Conservation (phyloP, 371 early-diverging fungal genomes). For the Vairimorpha necatrix region DNA sequence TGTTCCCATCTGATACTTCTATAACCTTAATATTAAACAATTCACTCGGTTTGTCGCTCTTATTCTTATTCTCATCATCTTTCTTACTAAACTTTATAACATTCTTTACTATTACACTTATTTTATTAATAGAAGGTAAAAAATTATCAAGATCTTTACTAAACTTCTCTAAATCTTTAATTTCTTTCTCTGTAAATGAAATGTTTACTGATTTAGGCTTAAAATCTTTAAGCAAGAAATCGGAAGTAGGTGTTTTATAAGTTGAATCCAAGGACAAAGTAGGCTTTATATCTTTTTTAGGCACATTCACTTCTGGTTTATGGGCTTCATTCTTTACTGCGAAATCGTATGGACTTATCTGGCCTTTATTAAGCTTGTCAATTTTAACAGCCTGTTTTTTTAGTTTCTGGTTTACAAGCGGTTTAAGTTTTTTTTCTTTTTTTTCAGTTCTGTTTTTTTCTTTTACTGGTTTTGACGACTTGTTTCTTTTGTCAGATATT, state of each 20-base stretch:
- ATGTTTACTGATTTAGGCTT: not conserved
- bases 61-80: not conserved
- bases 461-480: not conserved
- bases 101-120: not conserved
- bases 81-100: not conserved
- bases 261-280: not conserved
- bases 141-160: not conserved
- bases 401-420: not conserved
- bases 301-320: not conserved
- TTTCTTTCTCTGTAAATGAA: not conserved
- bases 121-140: not conserved
- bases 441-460: not conserved
- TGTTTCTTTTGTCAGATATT: slow-evolving; percentile 7
- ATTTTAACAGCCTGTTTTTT: not conserved
- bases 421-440: not conserved
- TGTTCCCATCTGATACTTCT: not conserved
- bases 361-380: not conserved
- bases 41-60: not conserved
- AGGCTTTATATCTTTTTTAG: not conserved
- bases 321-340: not conserved
- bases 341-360: not conserved
- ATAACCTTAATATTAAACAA: slow-evolving; percentile 7
- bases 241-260: not conserved
- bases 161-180: not conserved
- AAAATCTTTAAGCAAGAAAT: not conserved